Evolutionary conservation across 2,329 filamentous ascomycete species (phyloP), one percentile per base, ranked within the genome.

Genomic region (Exophiala aquamarina): DNA sequence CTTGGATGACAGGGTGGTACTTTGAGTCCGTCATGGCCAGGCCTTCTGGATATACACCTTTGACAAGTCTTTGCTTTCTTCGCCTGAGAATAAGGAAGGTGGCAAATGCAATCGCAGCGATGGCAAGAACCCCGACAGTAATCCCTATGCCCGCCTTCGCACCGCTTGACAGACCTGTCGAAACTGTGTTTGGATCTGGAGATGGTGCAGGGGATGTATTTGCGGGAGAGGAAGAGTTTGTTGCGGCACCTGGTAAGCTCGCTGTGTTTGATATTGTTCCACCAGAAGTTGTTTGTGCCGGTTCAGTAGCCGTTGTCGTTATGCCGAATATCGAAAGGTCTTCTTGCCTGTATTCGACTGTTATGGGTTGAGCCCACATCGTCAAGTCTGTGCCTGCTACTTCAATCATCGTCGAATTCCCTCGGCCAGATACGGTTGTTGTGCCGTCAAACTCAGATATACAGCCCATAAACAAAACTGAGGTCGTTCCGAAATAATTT

Each of bases 351-450:
- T 48, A 50, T 19, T 52, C 49, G 5, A 57, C 44, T 8, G 55
- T 52, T 20, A 56, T 43, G 2, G 50, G 55, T 35, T 61, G 58
- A 10, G 59, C 60, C 59, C 59, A 62, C 59, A 61, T 61, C 4
- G 60, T 62, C 17, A 63, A 36, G 8, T 39, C 36, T 8, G 59
- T 57, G 2, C 60, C 61, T 1, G 36, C 35, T 35, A 63, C 53
- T 41, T 46, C 44, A 2, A 51, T 54, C 33, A 49, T 31, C 15
- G 14, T 19, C 2, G 41, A 21, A 20, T 44, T 26, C 15, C 50
- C 39, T 23, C 55, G 45, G 26, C 45, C 33, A 19, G 32, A 37
- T 3, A 57, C 54, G 8, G 42, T 44, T 2, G 57, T 59, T 10
- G 42, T 32, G 17, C 44, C 39, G 8, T 51, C 43, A 29, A 50